phyloP scores from a whole-genome alignment of 129 eudicot species.

The Oenanthe sinensis region DNA sequence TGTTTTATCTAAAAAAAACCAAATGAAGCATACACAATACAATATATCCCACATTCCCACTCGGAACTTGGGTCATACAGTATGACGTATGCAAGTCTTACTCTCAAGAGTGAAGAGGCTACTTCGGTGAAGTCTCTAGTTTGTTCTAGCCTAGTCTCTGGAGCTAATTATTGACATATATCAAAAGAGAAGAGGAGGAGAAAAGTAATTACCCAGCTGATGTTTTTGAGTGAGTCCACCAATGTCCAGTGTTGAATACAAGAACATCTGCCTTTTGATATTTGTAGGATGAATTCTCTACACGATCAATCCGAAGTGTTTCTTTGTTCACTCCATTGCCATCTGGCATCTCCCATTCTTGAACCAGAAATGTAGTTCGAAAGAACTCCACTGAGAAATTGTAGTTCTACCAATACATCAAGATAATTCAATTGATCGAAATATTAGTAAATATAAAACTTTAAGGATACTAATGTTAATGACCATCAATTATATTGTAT shows the following conservation, averaged over 20 bases:
- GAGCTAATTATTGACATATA: not conserved
- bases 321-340: conserved; percentile 39
- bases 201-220: conserved; percentile 31
- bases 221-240: conserved; percentile 69
- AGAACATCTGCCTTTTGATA: conserved; percentile 40
- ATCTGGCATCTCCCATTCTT: conserved; percentile 33
- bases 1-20: not conserved
- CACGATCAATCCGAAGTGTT: conserved; percentile 45
- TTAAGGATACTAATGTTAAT: not conserved
- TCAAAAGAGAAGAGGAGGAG: not conserved
- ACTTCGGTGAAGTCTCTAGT: not conserved
- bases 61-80: not conserved
- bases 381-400: conserved; percentile 44
- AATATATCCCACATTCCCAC: not conserved
- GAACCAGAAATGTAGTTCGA: conserved; percentile 46
- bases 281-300: conserved; percentile 27
- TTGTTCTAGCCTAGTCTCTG: not conserved
- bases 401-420: conserved; percentile 32
- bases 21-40: not conserved
- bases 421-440: not conserved
- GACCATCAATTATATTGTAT: not conserved
- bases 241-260: conserved; percentile 52
- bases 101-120: not conserved
- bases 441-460: not conserved
- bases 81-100: not conserved